Evolutionary conservation across 495 filamentous ascomycete species (phyloP).

Genomic region (Aspergillus baeticus): DNA sequence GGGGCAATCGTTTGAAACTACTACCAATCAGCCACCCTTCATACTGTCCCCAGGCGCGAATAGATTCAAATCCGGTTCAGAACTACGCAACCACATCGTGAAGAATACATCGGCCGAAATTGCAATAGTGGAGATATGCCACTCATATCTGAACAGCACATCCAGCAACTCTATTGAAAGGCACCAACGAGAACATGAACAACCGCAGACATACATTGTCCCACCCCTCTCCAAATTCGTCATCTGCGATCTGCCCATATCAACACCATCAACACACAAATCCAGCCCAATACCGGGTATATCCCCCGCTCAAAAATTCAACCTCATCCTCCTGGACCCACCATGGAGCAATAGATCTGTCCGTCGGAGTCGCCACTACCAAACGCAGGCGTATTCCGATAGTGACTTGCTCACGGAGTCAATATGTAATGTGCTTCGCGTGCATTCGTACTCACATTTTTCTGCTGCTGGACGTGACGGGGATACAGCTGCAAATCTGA

Average conservation of each 20-base stretch:
- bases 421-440: constrained; percentile 29
- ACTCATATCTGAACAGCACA: not conserved
- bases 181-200: not conserved
- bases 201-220: constrained; percentile 35
- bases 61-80: constrained; percentile 25
- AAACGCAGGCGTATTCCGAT: constrained; percentile 43
- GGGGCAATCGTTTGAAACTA: not conserved
- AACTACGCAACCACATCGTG: constrained; percentile 32
- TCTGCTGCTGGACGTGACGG: not conserved
- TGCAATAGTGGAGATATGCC: constrained; percentile 21
- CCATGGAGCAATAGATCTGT: constrained; percentile 95
- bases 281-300: constrained; percentile 29
- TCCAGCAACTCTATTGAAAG: not conserved
- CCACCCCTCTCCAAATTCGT: constrained; percentile 55
- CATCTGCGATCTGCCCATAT: constrained; percentile 37
- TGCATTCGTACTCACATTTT: constrained; percentile 19
- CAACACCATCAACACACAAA: constrained; percentile 1
- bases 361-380: constrained; percentile 65
- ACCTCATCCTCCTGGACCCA: constrained; percentile 84
- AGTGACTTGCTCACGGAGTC: constrained; percentile 28
- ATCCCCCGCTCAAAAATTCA: constrained; percentile 49
- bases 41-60: constrained; percentile 36
- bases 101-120: constrained; percentile 33
- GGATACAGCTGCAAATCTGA: not conserved
- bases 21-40: constrained; percentile 25